These are phyloP conservation scores for Actinomortierella ambigua DNA, from an alignment of 371 early-diverging fungal species.

Conservation along the genomic window DNA sequence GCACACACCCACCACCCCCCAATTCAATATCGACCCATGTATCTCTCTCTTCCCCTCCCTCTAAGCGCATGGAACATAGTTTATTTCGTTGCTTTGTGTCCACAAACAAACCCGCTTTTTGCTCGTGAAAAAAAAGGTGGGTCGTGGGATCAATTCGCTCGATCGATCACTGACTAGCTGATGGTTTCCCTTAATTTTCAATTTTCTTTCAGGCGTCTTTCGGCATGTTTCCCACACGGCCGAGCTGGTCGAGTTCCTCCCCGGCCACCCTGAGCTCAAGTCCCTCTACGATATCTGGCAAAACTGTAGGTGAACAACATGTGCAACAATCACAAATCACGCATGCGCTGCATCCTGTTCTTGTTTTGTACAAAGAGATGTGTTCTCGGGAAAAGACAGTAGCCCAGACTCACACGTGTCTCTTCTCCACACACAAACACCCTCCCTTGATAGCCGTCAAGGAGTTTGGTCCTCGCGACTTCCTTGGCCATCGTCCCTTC, in stretches of 20 bases:
- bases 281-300: constrained; percentile 47
- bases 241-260: constrained; percentile 22
- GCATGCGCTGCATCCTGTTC: not conserved
- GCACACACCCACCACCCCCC: not conserved
- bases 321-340: not conserved
- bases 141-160: too few species aligned
- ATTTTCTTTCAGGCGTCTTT: constrained; percentile 26
- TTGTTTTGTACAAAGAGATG: not conserved
- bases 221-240: constrained; percentile 31
- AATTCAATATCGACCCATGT: not conserved
- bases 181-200: too few species aligned
- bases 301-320: constrained; percentile 22
- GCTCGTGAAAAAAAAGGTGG: not conserved
- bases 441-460: constrained; percentile 17
- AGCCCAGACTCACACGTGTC: not conserved
- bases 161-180: too few species aligned
- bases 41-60: not conserved
- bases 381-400: not conserved
- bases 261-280: constrained; percentile 42
- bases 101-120: not conserved
- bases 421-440: not conserved
- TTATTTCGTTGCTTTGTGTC: not conserved
- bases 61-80: not conserved
- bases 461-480: constrained; percentile 41
- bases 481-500: constrained; percentile 59